Conservation (phyloP, 306 rosid genomes). For the Mimosa bimucronata region DNA sequence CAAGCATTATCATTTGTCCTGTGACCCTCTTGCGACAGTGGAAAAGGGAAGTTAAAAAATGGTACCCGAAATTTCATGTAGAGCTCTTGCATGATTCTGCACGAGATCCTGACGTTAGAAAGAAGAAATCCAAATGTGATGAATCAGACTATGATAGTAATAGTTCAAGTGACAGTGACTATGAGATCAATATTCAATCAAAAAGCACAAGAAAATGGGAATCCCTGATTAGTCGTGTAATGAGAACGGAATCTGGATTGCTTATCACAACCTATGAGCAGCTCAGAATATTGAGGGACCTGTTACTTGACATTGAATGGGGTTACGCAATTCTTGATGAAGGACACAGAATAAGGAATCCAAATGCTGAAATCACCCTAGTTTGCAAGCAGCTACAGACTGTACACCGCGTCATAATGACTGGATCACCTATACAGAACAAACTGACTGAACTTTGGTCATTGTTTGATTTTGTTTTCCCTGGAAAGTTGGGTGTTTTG, state of each 20-base stretch:
- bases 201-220: constrained; percentile 74
- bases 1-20: constrained; percentile 90
- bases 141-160: constrained; percentile 74
- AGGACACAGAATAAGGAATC: constrained; percentile 95
- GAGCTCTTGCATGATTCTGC: constrained; percentile 94
- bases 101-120: constrained; percentile 57
- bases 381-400: constrained; percentile 96
- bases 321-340: constrained; percentile 93
- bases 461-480: constrained; percentile 98
- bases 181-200: constrained; percentile 46
- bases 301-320: constrained; percentile 89
- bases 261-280: constrained; percentile 97
- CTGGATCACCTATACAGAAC: constrained; percentile 99
- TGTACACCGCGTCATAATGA: constrained; percentile 90
- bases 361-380: constrained; percentile 90
- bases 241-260: constrained; percentile 81
- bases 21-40: constrained; percentile 94
- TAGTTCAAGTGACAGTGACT: constrained; percentile 61
- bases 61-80: constrained; percentile 83
- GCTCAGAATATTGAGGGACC: constrained; percentile 79
- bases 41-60: constrained; percentile 91
- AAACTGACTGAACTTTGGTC: constrained; percentile 94
- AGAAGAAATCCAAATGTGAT: constrained; percentile 62
- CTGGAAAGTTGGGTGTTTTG: constrained; percentile 97
- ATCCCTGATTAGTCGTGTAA: constrained; percentile 69